Evolutionary conservation across 164 flowering plant species (phyloP).

Genomic region (Stephania cephalantha): DNA sequence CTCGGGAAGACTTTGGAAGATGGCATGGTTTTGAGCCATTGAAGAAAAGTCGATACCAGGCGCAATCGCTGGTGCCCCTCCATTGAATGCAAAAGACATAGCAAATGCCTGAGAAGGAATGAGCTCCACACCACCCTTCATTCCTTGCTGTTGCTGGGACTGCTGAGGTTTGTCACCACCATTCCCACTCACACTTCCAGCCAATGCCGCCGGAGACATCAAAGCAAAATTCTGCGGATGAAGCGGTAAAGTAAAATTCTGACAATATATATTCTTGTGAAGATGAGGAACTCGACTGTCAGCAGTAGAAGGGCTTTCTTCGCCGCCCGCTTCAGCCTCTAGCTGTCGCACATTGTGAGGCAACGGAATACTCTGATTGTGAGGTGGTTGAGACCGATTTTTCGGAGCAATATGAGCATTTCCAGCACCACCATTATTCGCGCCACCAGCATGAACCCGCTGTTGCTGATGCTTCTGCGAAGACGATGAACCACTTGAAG

Average conservation of each 20-base stretch:
- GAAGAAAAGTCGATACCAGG: slow-evolving; percentile 66
- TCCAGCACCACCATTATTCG: slow-evolving; percentile 33
- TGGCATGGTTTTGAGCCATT: slow-evolving; percentile 55
- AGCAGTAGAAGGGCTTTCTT: slow-evolving; percentile 69
- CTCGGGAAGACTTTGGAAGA: slow-evolving; percentile 67
- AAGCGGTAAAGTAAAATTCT: slow-evolving; percentile 52
- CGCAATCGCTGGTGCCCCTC: slow-evolving; percentile 36
- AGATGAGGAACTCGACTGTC: slow-evolving; percentile 58
- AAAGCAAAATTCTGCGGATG: slow-evolving; percentile 63
- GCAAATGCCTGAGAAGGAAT: slow-evolving; percentile 63
- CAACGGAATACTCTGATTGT: slow-evolving; percentile 23
- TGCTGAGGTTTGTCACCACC: slow-evolving; percentile 46
- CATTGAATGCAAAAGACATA: slow-evolving; percentile 64
- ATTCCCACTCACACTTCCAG: slow-evolving; percentile 23
- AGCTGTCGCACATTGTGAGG: slow-evolving; percentile 43
- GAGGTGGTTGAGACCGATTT: slow-evolving; percentile 34
- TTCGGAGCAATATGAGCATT: slow-evolving; percentile 42
- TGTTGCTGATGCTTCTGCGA: slow-evolving; percentile 79
- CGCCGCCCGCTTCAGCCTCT: slow-evolving; percentile 49
- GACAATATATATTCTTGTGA: slow-evolving; percentile 48
- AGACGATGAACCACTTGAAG: slow-evolving; percentile 70
- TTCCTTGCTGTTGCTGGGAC: slow-evolving; percentile 29
- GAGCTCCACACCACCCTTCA: slow-evolving; percentile 59
- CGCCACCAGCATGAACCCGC: slow-evolving; percentile 42
- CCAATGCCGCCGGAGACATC: slow-evolving; percentile 43